A percentile compares a stretch with the other conserved stretches of the same genome.
These are phyloP conservation scores for Ceratorhiza oryzae-sativae DNA, from an alignment of 1,284 basidiomycete genomes.

Conservation along the genomic window DNA sequence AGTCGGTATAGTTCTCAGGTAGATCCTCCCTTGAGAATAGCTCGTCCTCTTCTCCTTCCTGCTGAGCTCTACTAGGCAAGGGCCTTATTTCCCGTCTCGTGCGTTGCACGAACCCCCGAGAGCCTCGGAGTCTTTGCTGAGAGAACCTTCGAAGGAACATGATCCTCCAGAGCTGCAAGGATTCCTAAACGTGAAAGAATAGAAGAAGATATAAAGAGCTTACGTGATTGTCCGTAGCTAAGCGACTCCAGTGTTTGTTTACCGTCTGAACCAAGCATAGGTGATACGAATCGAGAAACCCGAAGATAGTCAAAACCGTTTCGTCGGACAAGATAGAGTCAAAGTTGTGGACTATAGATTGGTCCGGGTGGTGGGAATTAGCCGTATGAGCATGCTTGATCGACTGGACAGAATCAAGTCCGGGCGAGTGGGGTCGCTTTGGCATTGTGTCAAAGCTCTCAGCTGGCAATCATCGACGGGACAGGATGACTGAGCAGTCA, in stretches of 20 bases:
- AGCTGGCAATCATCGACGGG: slow-evolving; percentile 18
- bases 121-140: slow-evolving; percentile 62
- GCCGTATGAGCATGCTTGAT: slow-evolving; percentile 13
- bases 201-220: slow-evolving; percentile 45
- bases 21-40: slow-evolving; percentile 28
- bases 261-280: slow-evolving; percentile 69
- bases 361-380: neutral
- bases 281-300: slow-evolving; percentile 68
- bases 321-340: slow-evolving; percentile 73
- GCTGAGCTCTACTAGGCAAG: slow-evolving; percentile 61
- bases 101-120: slow-evolving; percentile 44
- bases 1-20: slow-evolving; percentile 61
- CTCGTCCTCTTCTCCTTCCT: slow-evolving; percentile 20
- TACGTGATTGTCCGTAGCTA: slow-evolving; percentile 67
- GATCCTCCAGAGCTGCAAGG: slow-evolving; percentile 63
- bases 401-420: slow-evolving; percentile 2
- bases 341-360: slow-evolving; percentile 54
- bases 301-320: slow-evolving; percentile 74
- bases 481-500: neutral
- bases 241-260: slow-evolving; percentile 69
- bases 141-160: slow-evolving; percentile 70
- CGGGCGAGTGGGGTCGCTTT: slow-evolving; percentile 26
- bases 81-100: slow-evolving; percentile 66
- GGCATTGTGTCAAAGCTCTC: slow-evolving; percentile 12
- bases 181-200: slow-evolving; percentile 26